These are phyloP conservation scores for Phytophthora agathidicida DNA, from an alignment of 352 stramenopile genomes.

Conservation along the genomic window DNA sequence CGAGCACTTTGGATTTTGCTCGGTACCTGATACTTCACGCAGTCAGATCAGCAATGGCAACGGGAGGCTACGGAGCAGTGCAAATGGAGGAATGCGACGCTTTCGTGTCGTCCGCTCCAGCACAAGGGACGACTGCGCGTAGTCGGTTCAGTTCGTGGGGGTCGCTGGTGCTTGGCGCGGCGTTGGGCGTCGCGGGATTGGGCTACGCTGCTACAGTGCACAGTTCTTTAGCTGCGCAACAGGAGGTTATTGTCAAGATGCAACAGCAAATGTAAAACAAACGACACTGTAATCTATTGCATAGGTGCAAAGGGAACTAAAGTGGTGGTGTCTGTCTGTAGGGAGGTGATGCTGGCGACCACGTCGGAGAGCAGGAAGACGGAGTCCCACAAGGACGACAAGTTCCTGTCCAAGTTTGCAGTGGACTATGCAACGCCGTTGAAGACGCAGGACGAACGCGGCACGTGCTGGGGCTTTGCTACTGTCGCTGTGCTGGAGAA, in stretches of 20 bases:
- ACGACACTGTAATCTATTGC: background rate
- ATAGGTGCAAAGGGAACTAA: no score
- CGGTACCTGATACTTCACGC: no score
- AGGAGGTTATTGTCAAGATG: slow-evolving; percentile 16
- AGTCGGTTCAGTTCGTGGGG: slow-evolving; percentile 8
- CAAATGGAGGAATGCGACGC: slow-evolving; percentile 13
- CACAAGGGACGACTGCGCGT: background rate
- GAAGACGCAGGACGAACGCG: slow-evolving; percentile 57
- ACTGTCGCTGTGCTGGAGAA: slow-evolving; percentile 71
- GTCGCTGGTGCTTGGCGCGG: background rate
- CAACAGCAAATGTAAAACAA: slow-evolving; percentile 27
- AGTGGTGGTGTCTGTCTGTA: no score
- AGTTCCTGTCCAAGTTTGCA: slow-evolving; percentile 63
- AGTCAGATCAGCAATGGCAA: no score
- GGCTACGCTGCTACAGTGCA: slow-evolving; percentile 17
- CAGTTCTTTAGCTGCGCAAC: slow-evolving; percentile 13
- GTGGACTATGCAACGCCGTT: slow-evolving; percentile 59
- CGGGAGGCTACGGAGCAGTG: slow-evolving; percentile 15
- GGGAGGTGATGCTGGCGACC: slow-evolving; percentile 53
- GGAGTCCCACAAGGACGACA: slow-evolving; percentile 13
- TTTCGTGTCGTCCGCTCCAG: background rate
- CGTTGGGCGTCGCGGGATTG: slow-evolving; percentile 6
- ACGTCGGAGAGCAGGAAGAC: slow-evolving; percentile 28
- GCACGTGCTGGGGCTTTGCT: slow-evolving; percentile 77
- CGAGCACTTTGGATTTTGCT: slow-evolving; percentile 8